Base-by-base conservation (phyloP, 208 protist genomes). In the Tritrichomonas foetus region DNA sequence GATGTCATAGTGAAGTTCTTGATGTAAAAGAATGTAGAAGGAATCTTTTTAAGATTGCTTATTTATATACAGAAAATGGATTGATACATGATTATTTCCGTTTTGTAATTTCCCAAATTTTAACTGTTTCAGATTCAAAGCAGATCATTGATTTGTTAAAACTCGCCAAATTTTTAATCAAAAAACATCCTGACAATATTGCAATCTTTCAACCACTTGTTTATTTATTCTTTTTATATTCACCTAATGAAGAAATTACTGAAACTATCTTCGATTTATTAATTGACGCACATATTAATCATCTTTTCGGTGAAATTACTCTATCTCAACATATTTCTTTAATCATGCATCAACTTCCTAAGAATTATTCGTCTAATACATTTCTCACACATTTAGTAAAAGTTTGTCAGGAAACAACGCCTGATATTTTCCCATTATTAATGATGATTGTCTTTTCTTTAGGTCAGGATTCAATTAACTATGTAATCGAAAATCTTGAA, bases 11-110 rank as follows among this genome's bases (percentile, higher is more conserved):
- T 13, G 33, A 75, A 16, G 41, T 47, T 47, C 22, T 82, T 11
- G 50, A 82, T 82, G 74, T 82, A 22, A 36, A 82, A 82, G 74
- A 82, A 53, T 82, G 74, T 30, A 3, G 74, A 50, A 50, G 50
- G 25, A 82, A 50, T 50, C 20, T 82, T n/a, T 50, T 50, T 20
- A 53, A 25, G n/a, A 50, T 82, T 8, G 74, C 74, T 22, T 20
- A 50, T 50, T 3, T 50, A 5, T 20, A 20, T 22, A 8, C 74
- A 50, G 30, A 14, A 8, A 30, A 47, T 2, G n/a, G 27, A 36
- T 82, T 82, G 20, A 50, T 8, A 1, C 41, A 82, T 11, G 16
- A 3, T 0, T 33, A 82, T 82, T 82, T 82, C 33, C 1, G 41
- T 53, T 27, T 47, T 13, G 16, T 82, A 53, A 82, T 82, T 25